Evolutionary conservation across 768 basidiomycete genomes (phyloP), one percentile per base, ranked within the genome.

Genomic region (Suillus bovinus): DNA sequence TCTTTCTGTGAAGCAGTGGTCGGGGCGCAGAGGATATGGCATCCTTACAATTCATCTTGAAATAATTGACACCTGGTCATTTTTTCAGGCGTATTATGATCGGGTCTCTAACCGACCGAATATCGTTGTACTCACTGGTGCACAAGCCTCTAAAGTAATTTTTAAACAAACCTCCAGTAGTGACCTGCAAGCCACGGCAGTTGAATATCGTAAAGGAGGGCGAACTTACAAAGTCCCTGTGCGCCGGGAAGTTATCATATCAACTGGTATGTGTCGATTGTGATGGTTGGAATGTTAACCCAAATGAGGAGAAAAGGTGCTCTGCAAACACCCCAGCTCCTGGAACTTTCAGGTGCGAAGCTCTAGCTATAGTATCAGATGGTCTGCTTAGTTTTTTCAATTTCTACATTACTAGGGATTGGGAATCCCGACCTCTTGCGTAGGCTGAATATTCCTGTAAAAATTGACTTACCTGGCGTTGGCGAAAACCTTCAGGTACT

Each of bases 401-500:
- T 47, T 66, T 13, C 61, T 3, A 5, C 36, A 10, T 7, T 20
- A 8, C 13, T 31, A 66, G 68, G 68, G 20, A 59, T 69, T 7
- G 62, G 68, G 31, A 64, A 62, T 42, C 60, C 62, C 1, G 44
- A 46, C 24, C 56, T 68, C 41, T 49, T 65, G 55, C 59, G 52
- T 22, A 47, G 39, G 22, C 60, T 69, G 27, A 53, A 59, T 11
- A 73, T 78, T 47, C 61, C 69, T 10, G 67, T 70, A 29, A 67
- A 71, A 53, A 41, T 78, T n/a, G 69, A 77, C 50, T 70, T 75
- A 33, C 76, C 73, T 39, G 71, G 74, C 14, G 77, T 76, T 4
- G 74, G 76, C 17, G 75, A 78, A 63, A 78, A 77, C 56, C 69
- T 78, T 36, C 78, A 67, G 38, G 65, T 63, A 39, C n/a, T n/a